Base-by-base conservation (phyloP, 169 alveolate species). In the Plasmodium ovale region DNA sequence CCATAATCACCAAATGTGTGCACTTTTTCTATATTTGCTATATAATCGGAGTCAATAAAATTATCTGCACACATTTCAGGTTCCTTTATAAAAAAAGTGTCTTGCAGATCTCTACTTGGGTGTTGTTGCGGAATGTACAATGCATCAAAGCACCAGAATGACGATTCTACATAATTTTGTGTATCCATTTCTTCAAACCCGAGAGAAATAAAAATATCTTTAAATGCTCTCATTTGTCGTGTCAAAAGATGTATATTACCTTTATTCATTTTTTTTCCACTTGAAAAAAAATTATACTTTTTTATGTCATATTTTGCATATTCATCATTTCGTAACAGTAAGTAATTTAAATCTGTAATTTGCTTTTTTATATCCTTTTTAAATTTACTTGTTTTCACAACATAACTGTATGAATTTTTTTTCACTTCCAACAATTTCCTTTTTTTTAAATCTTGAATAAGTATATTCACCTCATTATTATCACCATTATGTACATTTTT, bases 61-160 rank as follows among this genome's bases (percentile, higher is more conserved):
- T 70, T 42, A 0, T 69, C 60, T 1, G 0, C 21, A 53, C 58
- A 23, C 6, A 12, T 6, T 27, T 59, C 94, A 7, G 95, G 89
- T 16, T 88, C 94, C 69, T 95, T 93, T 44, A 98, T 88, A 95
- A 98, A 99, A 96, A 98, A 99, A 23, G 99, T 99, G 91, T 99
- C 99, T 88, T 99, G 99, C 16, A 98, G 97, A 92, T 99, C 99
- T 54, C 99, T 96, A 2, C 99, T 99, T 10, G 99, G 99, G 90
- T 98, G 99, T 87, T 98, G 98, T 94, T 99, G 99, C 9, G 99
- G 99, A 89, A 98, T 98, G 96, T 97, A 99, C 47, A 99, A 96
- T 7, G 99, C 95, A 91, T 99, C 99, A 93, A 99, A 99, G 93
- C 99, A 98, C 99, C 99, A 98, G 95, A 99, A 99, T 4, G 99